phyloP scores from a whole-genome alignment of 2,329 filamentous ascomycete species.

The Remersonia thermophila region DNA sequence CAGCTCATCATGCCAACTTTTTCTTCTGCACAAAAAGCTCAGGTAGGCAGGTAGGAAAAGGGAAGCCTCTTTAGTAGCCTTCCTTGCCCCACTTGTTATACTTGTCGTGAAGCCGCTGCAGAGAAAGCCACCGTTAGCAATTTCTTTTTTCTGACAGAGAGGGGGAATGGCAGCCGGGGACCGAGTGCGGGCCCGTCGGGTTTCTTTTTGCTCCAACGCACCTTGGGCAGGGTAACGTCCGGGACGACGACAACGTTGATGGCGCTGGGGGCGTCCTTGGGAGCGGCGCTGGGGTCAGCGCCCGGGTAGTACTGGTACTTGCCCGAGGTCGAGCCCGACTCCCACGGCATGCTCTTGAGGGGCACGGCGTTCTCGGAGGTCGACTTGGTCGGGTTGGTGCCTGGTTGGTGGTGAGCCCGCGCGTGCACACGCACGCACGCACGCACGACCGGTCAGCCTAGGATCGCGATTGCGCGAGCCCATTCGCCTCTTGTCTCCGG shows the following conservation, averaged over 20 bases:
- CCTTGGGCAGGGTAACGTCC: constrained; percentile 84
- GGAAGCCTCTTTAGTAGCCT: constrained; percentile 50
- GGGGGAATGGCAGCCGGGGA: neutral
- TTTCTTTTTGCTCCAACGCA: no score
- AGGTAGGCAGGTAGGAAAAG: no score
- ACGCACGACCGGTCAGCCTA: constrained; percentile 1
- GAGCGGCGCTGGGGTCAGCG: constrained; percentile 61
- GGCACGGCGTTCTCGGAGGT: constrained; percentile 70
- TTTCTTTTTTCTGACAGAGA: neutral
- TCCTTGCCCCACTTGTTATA: constrained; percentile 99
- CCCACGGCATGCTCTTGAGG: constrained; percentile 81
- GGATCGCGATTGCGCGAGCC: no score
- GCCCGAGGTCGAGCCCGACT: constrained; percentile 50
- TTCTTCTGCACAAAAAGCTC: neutral
- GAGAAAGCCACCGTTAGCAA: constrained; percentile 2
- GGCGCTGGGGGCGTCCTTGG: constrained; percentile 86
- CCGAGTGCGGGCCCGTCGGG: no score
- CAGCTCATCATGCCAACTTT: constrained; percentile 1
- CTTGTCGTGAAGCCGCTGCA: constrained; percentile 78
- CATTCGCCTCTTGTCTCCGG: constrained; percentile 1
- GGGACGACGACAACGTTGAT: constrained; percentile 91
- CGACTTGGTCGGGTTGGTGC: constrained; percentile 71
- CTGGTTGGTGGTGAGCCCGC: constrained; percentile 34
- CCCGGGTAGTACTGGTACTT: constrained; percentile 76
- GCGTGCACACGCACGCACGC: no score